Evolutionary conservation across 352 stramenopile species (phyloP), one percentile per base, ranked within the genome.

Genomic region (Phytophthora boehmeriae): DNA sequence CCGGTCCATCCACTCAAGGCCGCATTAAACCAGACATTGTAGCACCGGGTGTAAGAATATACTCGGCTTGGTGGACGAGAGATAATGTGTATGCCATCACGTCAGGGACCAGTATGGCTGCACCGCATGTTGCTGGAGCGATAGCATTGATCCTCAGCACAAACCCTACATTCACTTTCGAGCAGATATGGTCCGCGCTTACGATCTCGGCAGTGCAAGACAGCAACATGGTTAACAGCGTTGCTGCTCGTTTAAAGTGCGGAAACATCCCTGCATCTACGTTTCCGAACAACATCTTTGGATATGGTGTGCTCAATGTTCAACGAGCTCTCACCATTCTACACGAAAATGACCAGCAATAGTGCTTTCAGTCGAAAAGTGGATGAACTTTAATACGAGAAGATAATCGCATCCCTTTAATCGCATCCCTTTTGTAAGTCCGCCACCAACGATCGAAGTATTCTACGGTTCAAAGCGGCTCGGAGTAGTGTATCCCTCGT

Each of bases 51-150:
- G 47, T 49, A 5, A 45, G 49, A 35, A 67, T 85, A 41, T 64
- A 70, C 46, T 82, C 75, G 13, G 71, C 75, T 1, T 71, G 59
- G 49, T 59, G 63, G 35, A 78, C 65, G 44, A 52, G 49, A 57
- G 75, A 86, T 43, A 61, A 62, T 9, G 46, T 60, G 4, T 87
- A 82, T 47, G 39, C 39, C 19, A 59, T 70, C 55, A 59, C 66
- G 14, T 83, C 75, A 1, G 77, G 77, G 25, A 87, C 77, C 17
- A 82, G 71, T 34, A 83, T 83, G 75, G 75, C 77, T 41, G 45
- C 70, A 19, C 75, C 75, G 14, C 73, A 85, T 39, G 70, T 78
- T 19, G 49, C 64, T 27, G 77, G 77, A 10, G 75, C 71, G 17
- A 68, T 77, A 11, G 79, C 79, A 10, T 41, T 89, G 39, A 51